Conservation (phyloP, 148 eudicot genomes). For the Cornus kousa region DNA sequence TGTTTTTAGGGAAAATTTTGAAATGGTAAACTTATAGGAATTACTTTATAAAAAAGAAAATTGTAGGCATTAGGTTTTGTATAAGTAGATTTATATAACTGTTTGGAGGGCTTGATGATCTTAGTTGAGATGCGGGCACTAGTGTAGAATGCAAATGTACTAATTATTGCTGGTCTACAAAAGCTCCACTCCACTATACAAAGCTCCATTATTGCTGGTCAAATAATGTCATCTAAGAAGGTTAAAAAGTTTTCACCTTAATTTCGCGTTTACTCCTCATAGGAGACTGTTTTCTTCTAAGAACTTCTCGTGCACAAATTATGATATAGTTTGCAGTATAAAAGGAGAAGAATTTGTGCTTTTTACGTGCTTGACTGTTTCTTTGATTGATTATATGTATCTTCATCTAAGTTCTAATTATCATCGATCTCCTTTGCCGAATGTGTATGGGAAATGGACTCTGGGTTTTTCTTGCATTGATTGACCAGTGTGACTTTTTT, state of each 20-base stretch:
- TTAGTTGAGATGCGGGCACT: not conserved
- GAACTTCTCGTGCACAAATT: not conserved
- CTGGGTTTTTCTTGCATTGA: not conserved
- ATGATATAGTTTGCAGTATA: not conserved
- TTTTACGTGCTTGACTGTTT: not conserved
- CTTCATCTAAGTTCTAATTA: not conserved
- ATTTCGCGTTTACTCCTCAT: not conserved
- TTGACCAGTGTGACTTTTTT: not conserved
- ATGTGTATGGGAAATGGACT: not conserved
- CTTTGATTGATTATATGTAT: no score
- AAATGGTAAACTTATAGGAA: no score
- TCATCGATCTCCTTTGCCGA: not conserved
- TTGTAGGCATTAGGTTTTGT: no score
- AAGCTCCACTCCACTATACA: not conserved
- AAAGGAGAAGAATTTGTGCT: no score
- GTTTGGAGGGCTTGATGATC: not conserved
- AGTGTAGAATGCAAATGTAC: not conserved
- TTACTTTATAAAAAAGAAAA: no score
- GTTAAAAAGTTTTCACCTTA: not conserved
- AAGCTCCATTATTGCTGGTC: no score
- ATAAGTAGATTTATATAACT: not conserved
- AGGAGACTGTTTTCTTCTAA: not conserved
- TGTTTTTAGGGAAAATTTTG: no score
- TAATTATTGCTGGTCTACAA: not conserved
- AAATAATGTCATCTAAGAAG: not conserved